phyloP scores from a whole-genome alignment of 2,329 filamentous ascomycete species.

The Cadophora luteo-olivacea region DNA sequence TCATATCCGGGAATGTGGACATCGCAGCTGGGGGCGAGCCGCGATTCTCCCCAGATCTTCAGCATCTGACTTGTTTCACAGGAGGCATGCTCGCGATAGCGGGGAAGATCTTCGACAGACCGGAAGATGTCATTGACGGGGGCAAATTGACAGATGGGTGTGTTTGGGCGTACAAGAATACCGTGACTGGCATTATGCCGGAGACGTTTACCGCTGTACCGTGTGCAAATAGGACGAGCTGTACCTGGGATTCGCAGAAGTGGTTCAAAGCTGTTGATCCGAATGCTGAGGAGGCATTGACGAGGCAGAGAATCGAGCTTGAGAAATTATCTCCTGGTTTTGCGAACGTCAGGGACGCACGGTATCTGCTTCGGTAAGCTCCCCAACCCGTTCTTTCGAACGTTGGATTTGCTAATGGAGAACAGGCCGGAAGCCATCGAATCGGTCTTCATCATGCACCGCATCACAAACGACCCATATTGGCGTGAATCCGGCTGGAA shows the following conservation, averaged over 20 bases:
- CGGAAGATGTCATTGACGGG: constrained; percentile 61
- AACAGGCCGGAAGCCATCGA: constrained; percentile 68
- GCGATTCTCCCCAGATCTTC: constrained; percentile 47
- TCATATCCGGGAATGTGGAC: constrained; percentile 56
- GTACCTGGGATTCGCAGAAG: constrained; percentile 52
- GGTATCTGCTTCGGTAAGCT: constrained; percentile 39
- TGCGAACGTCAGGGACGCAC: constrained; percentile 33
- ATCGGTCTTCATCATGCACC: constrained; percentile 67
- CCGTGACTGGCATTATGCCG: constrained; percentile 66
- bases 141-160: constrained; percentile 67
- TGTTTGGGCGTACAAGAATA: constrained; percentile 65
- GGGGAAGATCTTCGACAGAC: constrained; percentile 63
- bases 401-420: constrained; percentile 46
- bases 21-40: constrained; percentile 55
- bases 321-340: constrained; percentile 37
- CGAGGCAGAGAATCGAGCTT: constrained; percentile 29
- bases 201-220: constrained; percentile 56
- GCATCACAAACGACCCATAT: constrained; percentile 41
- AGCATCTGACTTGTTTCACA: constrained; percentile 76
- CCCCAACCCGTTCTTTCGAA: constrained; percentile 18
- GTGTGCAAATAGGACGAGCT: constrained; percentile 36
- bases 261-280: constrained; percentile 51
- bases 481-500: constrained; percentile 53
- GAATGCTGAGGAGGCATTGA: constrained; percentile 18
- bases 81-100: constrained; percentile 76